phyloP scores from a whole-genome alignment of 306 rosid genomes.

The Sindora glabra region DNA sequence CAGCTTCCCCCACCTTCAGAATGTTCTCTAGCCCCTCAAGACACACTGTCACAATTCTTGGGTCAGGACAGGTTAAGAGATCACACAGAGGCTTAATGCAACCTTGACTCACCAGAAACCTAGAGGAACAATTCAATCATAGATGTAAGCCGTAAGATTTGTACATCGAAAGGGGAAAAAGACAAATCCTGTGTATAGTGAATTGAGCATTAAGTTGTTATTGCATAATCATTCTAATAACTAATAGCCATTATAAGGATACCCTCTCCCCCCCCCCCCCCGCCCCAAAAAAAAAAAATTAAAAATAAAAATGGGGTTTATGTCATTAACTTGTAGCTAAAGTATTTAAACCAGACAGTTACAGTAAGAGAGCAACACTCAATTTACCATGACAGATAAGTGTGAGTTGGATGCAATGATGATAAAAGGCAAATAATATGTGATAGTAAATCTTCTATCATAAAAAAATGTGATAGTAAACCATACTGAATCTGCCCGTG shows the following conservation, averaged over 20 bases:
- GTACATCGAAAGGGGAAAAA: neutral
- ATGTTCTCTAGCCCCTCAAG: slow-evolving; percentile 64
- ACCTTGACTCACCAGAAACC: slow-evolving; percentile 47
- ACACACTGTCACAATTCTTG: slow-evolving; percentile 46
- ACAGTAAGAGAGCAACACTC: no score
- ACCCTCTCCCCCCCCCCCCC: no score
- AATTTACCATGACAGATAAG: no score
- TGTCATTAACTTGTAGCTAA: no score
- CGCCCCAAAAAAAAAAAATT: no score
- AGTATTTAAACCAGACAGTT: no score
- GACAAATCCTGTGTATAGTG: neutral
- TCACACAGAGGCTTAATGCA: slow-evolving; percentile 55
- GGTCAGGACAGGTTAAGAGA: slow-evolving; percentile 47
- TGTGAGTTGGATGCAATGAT: no score
- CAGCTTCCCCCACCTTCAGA: slow-evolving; percentile 59
- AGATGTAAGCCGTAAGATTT: neutral
- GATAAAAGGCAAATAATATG: neutral
- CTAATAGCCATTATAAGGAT: no score
- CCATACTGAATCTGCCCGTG: slow-evolving; percentile 63
- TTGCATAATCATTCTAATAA: no score
- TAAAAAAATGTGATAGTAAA: neutral
- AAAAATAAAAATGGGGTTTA: no score
- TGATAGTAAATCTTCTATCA: slow-evolving; percentile 5
- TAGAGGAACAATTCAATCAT: slow-evolving; percentile 11
- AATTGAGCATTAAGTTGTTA: no score